Base-by-base conservation (phyloP, 2,329 filamentous ascomycete species). In the Alternaria panax region DNA sequence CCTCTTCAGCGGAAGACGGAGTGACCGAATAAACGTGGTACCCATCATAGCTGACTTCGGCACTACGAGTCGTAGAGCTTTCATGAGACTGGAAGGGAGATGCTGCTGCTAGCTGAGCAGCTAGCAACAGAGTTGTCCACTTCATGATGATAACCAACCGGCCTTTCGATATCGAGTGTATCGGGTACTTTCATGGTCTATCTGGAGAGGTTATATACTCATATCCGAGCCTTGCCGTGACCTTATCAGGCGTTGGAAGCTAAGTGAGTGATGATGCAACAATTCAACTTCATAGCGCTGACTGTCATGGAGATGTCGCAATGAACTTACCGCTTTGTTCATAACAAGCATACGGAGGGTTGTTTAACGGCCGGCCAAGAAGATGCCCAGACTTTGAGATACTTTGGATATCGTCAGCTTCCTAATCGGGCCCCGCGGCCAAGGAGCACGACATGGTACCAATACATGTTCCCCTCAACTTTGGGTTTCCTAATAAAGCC, bases 11-110 rank as follows among this genome's bases (percentile, higher is more conserved):
- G 14, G 64, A 65, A 14, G 59, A 60, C 5, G 64, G 67, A 6
- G 62, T 65, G 14, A 70, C 47, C 6, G 65, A 66, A 46, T 67
- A 71, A 24, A 71, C 27, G 9, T 59, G 65, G 40, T 66, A 66
- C 5, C 68, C 65, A 55, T 71, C 66, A 25, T 70, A 71, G 36
- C 40, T 65, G 22, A 54, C 28, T 9, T 52, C 41, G 22, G 40
- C 40, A 25, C 36, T 50, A 5, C 59, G 61, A 51, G 60, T 32
- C 3, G 32, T n/a, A 24, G 38, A 22, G 28, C 36, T 48, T 24
- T 32, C 18, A n/a, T 34, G 32, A 16, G 46, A 18, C 40, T 57
- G 36, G 22, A 65, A 51, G 25, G 60, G 58, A 8, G 64, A 68
- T 8, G 54, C 62, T 52, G 53, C 59, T 41, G 57, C 64, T 25